Evolutionary conservation across 192 early-diverging fungal species (phyloP).

Genomic region (Thamnidium elegans): DNA sequence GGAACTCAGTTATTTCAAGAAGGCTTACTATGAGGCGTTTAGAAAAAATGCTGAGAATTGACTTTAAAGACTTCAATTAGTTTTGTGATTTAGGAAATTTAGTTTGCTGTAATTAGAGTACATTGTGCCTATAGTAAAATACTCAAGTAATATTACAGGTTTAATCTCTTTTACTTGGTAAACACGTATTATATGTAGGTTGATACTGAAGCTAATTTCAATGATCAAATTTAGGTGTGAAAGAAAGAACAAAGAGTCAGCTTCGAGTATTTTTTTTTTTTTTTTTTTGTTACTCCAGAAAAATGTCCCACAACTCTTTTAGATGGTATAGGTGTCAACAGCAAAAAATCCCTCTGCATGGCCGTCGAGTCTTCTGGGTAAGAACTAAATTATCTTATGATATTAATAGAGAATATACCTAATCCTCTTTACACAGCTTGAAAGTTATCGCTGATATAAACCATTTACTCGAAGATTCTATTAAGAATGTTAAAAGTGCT

Average conservation of each 20-base stretch:
- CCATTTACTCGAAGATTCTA: slow-evolving; percentile 1
- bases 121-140: background rate
- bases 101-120: too few species aligned
- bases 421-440: slow-evolving; percentile 4
- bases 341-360: slow-evolving; percentile 6
- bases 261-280: slow-evolving; percentile 4
- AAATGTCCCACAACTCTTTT: background rate
- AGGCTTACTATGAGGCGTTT: too few species aligned
- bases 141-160: background rate
- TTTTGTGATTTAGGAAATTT: too few species aligned
- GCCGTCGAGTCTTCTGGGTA: background rate
- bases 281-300: slow-evolving; percentile 6
- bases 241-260: slow-evolving; percentile 6
- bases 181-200: background rate
- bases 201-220: slow-evolving; percentile 5
- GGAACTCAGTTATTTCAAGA: too few species aligned
- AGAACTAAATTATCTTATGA: slow-evolving; percentile 4
- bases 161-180: background rate
- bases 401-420: background rate
- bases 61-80: too few species aligned
- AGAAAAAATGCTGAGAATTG: too few species aligned
- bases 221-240: slow-evolving; percentile 2
- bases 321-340: background rate
- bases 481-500: slow-evolving; percentile 6
- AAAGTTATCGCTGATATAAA: background rate